Percentiles rank a stretch among this genome's conserved stretches.
Evolutionary conservation across 768 basidiomycete species (phyloP).

Genomic region (Suillus weaverae): DNA sequence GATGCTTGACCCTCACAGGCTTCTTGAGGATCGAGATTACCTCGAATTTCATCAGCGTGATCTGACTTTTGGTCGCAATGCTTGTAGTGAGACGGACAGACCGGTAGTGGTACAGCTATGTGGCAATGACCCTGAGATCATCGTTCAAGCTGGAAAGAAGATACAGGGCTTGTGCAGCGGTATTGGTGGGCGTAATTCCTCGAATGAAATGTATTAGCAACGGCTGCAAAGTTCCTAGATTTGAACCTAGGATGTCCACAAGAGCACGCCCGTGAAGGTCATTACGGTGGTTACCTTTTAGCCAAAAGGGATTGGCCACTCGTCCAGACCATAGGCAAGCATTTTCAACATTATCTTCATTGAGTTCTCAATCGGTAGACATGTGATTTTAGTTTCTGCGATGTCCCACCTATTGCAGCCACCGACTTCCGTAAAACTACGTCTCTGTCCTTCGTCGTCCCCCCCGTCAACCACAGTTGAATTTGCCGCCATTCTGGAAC

Average conservation of each 20-base stretch:
- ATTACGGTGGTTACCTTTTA: conserved; percentile 77
- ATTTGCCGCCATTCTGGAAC: conserved; percentile 57
- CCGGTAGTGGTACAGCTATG: conserved; percentile 74
- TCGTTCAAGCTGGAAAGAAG: conserved; percentile 61
- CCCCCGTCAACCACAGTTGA: conserved; percentile 52
- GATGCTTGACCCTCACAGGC: conserved; percentile 66
- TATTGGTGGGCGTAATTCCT: conserved; percentile 50
- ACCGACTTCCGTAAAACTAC: conserved; percentile 66
- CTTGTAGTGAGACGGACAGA: conserved; percentile 8
- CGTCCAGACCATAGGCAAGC: conserved; percentile 61
- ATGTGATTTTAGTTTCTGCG: conserved; percentile 49
- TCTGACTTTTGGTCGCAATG: conserved; percentile 29
- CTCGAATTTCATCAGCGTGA: conserved; percentile 63
- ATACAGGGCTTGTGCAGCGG: conserved; percentile 64
- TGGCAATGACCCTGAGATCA: conserved; percentile 63
- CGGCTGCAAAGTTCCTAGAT: conserved; percentile 44
- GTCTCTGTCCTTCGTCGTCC: conserved; percentile 46
- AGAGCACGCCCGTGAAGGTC: conserved; percentile 61
- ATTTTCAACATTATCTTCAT: background rate
- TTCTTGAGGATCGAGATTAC: conserved; percentile 65
- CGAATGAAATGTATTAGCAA: background rate
- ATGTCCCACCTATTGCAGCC: conserved; percentile 64
- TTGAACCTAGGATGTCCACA: conserved; percentile 83
- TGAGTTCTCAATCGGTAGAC: background rate
- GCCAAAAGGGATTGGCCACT: conserved; percentile 71